phyloP scores from a whole-genome alignment of 345 rosid genomes.

The Tarenaya hassleriana region DNA sequence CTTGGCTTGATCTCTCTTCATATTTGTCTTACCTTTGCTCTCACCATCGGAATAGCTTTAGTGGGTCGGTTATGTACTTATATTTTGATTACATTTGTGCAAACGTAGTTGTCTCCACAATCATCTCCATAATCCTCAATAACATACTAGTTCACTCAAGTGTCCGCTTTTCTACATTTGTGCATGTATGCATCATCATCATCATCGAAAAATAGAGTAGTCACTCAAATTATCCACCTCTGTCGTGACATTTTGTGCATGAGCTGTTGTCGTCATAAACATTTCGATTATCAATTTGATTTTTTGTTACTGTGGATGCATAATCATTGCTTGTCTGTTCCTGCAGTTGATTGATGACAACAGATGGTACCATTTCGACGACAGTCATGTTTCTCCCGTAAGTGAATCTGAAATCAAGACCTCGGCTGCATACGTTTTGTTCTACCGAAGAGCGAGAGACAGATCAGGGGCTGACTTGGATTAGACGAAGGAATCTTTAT shows the following conservation, averaged over 20 bases:
- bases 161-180: no score
- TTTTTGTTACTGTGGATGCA: neutral
- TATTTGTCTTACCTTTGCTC: neutral
- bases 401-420: conserved; percentile 69
- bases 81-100: no score
- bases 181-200: no score
- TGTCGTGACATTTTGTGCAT: no score
- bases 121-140: no score
- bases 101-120: no score
- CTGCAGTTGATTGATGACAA: conserved; percentile 79
- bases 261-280: no score
- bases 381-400: conserved; percentile 58
- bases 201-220: no score
- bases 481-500: conserved; percentile 2
- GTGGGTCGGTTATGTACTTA: neutral
- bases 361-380: conserved; percentile 91
- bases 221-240: no score
- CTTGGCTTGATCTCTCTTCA: neutral
- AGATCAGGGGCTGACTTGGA: conserved; percentile 20
- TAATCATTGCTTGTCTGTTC: neutral
- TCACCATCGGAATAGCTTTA: neutral
- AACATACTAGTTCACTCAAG: no score
- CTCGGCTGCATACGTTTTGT: conserved; percentile 77
- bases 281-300: neutral
- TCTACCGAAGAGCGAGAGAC: conserved; percentile 59